Conservation (phyloP, 2,329 filamentous ascomycete species). For the Colletotrichum eremochloae region DNA sequence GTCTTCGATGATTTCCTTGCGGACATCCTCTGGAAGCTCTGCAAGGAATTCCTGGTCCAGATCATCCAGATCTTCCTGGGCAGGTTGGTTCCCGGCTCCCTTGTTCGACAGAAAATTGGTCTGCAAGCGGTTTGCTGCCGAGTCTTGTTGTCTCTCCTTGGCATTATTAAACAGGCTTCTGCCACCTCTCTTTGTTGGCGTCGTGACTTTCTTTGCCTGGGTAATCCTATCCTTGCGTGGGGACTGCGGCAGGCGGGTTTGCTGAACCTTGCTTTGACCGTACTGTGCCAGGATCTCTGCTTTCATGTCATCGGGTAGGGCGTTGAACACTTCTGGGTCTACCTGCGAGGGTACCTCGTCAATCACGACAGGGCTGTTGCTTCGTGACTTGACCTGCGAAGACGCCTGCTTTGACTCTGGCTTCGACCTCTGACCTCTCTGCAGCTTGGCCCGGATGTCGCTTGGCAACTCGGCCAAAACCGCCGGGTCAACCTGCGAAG, state of each 20-base stretch:
- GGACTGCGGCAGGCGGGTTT: conserved; percentile 59
- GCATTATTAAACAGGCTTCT: conserved; percentile 57
- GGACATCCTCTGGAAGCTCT: conserved; percentile 85
- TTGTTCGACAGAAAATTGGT: conserved; percentile 75
- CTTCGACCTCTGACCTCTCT: conserved; percentile 42
- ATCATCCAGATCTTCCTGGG: conserved; percentile 56
- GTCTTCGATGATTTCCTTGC: conserved; percentile 82
- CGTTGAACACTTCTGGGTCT: conserved; percentile 86
- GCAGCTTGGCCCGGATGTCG: conserved; percentile 83
- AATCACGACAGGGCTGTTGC: conserved; percentile 52
- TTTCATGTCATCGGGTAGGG: conserved; percentile 87
- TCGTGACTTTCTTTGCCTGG: conserved; percentile 65
- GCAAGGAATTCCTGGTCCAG: conserved; percentile 82
- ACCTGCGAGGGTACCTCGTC: conserved; percentile 79
- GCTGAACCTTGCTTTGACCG: conserved; percentile 51
- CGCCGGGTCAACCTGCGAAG: conserved; percentile 83
- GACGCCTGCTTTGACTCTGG: conserved; percentile 47
- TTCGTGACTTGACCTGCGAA: conserved; percentile 53
- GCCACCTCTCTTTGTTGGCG: conserved; percentile 76
- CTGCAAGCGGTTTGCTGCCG: conserved; percentile 75
- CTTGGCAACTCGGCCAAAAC: conserved; percentile 86
- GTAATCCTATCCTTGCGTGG: conserved; percentile 69
- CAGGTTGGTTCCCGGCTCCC: conserved; percentile 46
- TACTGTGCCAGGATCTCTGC: conserved; percentile 86
- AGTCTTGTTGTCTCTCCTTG: conserved; percentile 65